These are phyloP conservation scores for Peronosclerospora sorghi DNA, from an alignment of 352 stramenopile species.

Conservation along the genomic window DNA sequence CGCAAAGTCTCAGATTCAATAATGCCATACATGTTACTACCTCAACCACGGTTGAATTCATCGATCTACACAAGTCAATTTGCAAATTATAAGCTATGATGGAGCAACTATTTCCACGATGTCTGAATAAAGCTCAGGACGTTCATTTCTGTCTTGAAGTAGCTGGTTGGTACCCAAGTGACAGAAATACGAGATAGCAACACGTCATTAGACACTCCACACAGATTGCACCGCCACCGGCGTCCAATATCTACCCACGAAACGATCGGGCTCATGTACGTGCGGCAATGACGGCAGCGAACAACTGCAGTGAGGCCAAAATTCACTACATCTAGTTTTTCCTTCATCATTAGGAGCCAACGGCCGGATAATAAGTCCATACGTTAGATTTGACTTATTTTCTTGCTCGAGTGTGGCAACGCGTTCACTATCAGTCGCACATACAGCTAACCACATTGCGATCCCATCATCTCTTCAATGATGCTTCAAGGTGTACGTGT, in stretches of 20 bases:
- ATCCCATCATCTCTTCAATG: conserved; percentile 49
- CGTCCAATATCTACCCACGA: conserved; percentile 82
- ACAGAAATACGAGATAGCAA: conserved; percentile 96
- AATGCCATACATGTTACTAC: conserved; percentile 86
- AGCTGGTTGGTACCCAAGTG: too few relatives aligned
- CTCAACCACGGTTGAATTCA: too few relatives aligned
- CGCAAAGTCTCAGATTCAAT: conserved; percentile 74
- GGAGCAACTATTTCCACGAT: conserved; percentile 81
- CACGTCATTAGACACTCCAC: conserved; percentile 87
- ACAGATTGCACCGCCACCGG: conserved; percentile 78
- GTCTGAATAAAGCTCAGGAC: conserved; percentile 42
- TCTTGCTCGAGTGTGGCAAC: conserved; percentile 79
- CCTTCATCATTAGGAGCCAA: too few relatives aligned
- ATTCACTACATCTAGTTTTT: too few relatives aligned
- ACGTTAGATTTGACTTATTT: conserved; percentile 75
- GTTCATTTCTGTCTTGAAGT: too few relatives aligned
- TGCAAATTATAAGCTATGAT: conserved; percentile 85
- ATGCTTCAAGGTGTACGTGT: conserved; percentile 33
- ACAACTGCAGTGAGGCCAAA: too few relatives aligned
- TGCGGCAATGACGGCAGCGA: conserved; percentile 78
- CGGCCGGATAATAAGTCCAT: too few relatives aligned
- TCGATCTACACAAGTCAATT: conserved; percentile 76
- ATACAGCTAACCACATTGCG: conserved; percentile 60
- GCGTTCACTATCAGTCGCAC: conserved; percentile 72
- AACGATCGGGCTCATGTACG: conserved; percentile 86